These are phyloP conservation scores for Inonotus hispidus DNA, from an alignment of 1,284 basidiomycete species.

Conservation along the genomic window DNA sequence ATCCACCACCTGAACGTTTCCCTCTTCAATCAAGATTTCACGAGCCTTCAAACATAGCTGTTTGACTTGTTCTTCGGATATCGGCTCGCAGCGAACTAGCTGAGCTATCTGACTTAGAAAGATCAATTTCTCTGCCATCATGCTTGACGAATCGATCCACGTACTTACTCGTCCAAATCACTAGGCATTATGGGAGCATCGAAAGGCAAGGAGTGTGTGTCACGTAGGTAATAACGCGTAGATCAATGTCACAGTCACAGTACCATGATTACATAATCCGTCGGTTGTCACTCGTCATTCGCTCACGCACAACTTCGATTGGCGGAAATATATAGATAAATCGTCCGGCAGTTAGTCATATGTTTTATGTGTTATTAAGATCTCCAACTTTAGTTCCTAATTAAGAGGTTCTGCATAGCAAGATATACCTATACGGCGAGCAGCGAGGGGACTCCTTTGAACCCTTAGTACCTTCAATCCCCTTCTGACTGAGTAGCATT, in stretches of 20 bases:
- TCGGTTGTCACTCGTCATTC: no score
- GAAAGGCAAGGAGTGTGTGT: not conserved
- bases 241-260: not conserved
- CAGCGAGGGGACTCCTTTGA: no score
- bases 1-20: constrained; percentile 95
- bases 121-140: not conserved
- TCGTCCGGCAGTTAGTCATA: no score
- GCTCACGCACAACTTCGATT: no score
- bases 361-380: no score
- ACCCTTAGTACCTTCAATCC: no score
- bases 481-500: not conserved
- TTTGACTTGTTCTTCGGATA: constrained; percentile 91
- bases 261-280: not conserved
- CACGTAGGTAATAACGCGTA: no score
- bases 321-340: no score
- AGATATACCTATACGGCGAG: no score
- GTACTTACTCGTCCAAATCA: constrained; percentile 42
- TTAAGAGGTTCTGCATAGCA: no score
- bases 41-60: constrained; percentile 91
- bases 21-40: constrained; percentile 96
- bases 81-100: constrained; percentile 85
- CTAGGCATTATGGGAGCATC: constrained; percentile 34
- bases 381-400: no score
- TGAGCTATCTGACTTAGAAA: constrained; percentile 75
- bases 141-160: not conserved